phyloP scores from a whole-genome alignment of 208 protist species.

The Vickermania ingenoplastis region DNA sequence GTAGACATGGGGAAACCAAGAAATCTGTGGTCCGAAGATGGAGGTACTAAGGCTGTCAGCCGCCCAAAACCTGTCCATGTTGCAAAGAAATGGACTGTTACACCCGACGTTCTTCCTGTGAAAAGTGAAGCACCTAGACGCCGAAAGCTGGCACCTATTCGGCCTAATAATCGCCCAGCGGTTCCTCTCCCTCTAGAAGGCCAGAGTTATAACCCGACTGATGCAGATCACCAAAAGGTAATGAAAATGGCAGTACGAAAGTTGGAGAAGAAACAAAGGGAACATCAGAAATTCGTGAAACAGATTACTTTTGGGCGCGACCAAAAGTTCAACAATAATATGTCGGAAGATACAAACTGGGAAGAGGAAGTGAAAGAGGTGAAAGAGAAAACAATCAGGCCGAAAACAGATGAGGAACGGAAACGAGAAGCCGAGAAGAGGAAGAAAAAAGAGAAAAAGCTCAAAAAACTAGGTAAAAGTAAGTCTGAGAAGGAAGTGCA shows the following conservation, averaged over 20 bases:
- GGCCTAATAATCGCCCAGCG: conserved; percentile 74
- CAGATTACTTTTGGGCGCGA: conserved; percentile 58
- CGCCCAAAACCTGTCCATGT: conserved; percentile 37
- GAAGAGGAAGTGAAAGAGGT: conserved; percentile 70
- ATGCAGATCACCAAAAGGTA: conserved; percentile 67
- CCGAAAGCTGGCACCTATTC: conserved; percentile 60
- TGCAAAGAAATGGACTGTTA: conserved; percentile 49
- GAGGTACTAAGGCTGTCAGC: conserved; percentile 32
- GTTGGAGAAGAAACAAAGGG: conserved; percentile 48
- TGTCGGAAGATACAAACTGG: conserved; percentile 66
- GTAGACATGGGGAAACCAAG: conserved; percentile 15
- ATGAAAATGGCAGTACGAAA: conserved; percentile 46
- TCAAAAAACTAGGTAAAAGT: conserved; percentile 40
- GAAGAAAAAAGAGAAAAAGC: conserved; percentile 33
- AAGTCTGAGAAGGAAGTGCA: conserved; percentile 23
- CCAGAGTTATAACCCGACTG: conserved; percentile 81
- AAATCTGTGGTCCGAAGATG: conserved; percentile 50
- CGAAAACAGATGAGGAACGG: conserved; percentile 10
- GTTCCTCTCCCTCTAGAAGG: conserved; percentile 57
- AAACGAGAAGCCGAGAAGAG: conserved; percentile 22
- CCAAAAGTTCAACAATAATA: conserved; percentile 30
- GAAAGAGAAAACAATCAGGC: conserved; percentile 5
- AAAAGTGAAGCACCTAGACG: conserved; percentile 52
- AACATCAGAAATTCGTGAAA: conserved; percentile 61
- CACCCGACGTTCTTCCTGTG: conserved; percentile 40